These are phyloP conservation scores for Trichosporon ovoides DNA, from an alignment of 1,284 basidiomycete genomes.

Conservation along the genomic window DNA sequence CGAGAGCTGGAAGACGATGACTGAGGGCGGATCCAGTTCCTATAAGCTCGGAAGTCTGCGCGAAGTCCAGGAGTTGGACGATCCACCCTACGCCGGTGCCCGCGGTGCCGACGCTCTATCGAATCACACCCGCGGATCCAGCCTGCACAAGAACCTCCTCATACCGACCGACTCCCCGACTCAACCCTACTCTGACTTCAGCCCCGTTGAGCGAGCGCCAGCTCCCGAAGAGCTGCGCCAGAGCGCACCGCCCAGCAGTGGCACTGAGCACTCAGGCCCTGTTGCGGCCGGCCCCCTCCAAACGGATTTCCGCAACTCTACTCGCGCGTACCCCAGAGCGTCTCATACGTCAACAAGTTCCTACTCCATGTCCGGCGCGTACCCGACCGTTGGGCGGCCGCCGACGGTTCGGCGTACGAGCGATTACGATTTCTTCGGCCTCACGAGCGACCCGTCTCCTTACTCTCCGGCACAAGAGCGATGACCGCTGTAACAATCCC, in stretches of 20 bases:
- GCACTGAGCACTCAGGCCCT: not conserved
- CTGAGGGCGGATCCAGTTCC: conserved; percentile 32
- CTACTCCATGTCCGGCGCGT: conserved; percentile 30
- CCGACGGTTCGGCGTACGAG: not conserved
- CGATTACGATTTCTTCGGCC: conserved; percentile 13
- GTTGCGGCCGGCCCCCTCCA: not conserved
- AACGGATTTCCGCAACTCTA: not conserved
- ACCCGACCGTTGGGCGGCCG: conserved; percentile 16
- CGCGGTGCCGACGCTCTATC: conserved; percentile 6
- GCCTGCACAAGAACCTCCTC: conserved; percentile 13
- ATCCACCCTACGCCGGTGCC: not conserved
- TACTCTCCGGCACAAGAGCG: not conserved
- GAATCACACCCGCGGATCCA: conserved; percentile 16
- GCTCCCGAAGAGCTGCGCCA: not conserved
- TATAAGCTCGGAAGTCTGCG: conserved; percentile 31
- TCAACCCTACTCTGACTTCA: not conserved
- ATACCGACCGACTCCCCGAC: not conserved
- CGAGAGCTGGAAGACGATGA: conserved; percentile 36
- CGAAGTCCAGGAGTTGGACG: conserved; percentile 28
- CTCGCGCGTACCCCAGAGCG: not conserved
- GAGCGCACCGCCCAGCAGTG: not conserved
- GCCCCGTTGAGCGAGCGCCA: not conserved
- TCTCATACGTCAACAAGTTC: not conserved
- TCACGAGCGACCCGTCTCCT: not conserved
- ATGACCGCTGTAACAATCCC: too few species aligned